Evolutionary conservation across 371 early-diverging fungal genomes (phyloP).

Genomic region (Apophysomyces elegans): DNA sequence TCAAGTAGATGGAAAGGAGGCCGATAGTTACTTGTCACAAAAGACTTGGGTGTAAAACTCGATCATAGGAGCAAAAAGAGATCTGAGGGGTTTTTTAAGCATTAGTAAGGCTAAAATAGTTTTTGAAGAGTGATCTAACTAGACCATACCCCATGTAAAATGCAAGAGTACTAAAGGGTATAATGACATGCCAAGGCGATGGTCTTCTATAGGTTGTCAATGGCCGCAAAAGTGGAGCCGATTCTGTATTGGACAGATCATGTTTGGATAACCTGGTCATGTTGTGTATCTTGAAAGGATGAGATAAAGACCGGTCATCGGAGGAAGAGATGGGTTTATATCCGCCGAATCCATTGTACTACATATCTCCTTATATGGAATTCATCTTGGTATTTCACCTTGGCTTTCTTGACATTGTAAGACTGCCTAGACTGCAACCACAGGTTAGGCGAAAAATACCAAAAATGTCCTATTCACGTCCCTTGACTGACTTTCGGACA

Average conservation of each 20-base stretch:
- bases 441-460: no score
- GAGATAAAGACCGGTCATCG: no score
- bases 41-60: slow-evolving; percentile 40
- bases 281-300: no score
- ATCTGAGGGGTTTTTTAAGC: slow-evolving; percentile 16
- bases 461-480: no score
- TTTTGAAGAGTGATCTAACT: neutral
- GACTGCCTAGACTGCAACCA: no score
- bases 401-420: no score
- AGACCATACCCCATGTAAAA: slow-evolving; percentile 29
- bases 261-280: no score
- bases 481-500: no score
- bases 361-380: no score
- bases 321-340: no score
- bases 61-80: slow-evolving; percentile 32
- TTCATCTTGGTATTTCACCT: no score
- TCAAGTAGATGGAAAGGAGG: neutral
- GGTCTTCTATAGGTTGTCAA: slow-evolving; percentile 10
- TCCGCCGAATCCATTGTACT: no score
- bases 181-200: slow-evolving; percentile 36
- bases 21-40: slow-evolving; percentile 35
- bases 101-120: neutral
- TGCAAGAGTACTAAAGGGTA: slow-evolving; percentile 26
- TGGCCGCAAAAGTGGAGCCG: neutral
- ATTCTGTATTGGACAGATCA: neutral